Percentiles rank a stretch among this genome's conserved stretches.
phyloP scores from a whole-genome alignment of 1,139 yeast genomes.

The Lizanozyma gosingica region DNA sequence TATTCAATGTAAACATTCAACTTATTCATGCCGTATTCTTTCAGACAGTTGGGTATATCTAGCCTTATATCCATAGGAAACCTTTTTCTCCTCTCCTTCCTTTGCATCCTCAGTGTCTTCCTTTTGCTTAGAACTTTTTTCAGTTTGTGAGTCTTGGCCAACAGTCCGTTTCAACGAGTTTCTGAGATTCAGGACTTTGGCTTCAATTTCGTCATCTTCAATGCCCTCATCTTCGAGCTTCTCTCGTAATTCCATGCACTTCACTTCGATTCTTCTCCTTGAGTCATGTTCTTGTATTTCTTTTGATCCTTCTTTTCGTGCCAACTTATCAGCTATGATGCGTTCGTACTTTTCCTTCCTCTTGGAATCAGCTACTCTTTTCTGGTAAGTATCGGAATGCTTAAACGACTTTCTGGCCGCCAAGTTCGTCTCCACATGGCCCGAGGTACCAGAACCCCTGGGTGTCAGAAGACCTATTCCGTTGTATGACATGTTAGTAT shows the following conservation, averaged over 20 bases:
- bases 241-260: constrained; percentile 48
- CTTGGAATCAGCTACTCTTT: constrained; percentile 16
- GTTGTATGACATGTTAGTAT: constrained; percentile 57
- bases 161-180: not conserved
- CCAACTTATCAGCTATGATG: constrained; percentile 7
- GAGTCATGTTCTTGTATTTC: constrained; percentile 36
- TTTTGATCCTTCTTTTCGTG: constrained; percentile 7
- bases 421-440: constrained; percentile 49
- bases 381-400: constrained; percentile 4
- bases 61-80: not conserved
- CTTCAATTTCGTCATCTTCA: constrained; percentile 18
- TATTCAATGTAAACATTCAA: too few relatives aligned
- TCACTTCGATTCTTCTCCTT: constrained; percentile 42
- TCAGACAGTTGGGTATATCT: not conserved
- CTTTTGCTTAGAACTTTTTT: not conserved
- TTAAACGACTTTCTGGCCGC: constrained; percentile 14
- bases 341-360: constrained; percentile 10
- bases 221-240: constrained; percentile 42
- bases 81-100: not conserved
- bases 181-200: constrained; percentile 9
- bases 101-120: not conserved
- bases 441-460: constrained; percentile 69
- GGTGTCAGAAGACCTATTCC: constrained; percentile 60
- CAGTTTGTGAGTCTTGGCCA: too few relatives aligned
- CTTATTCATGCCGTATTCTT: not conserved